These are phyloP conservation scores for Cutaneotrichosporon cutaneum DNA, from an alignment of 1,284 basidiomycete genomes.

Conservation along the genomic window DNA sequence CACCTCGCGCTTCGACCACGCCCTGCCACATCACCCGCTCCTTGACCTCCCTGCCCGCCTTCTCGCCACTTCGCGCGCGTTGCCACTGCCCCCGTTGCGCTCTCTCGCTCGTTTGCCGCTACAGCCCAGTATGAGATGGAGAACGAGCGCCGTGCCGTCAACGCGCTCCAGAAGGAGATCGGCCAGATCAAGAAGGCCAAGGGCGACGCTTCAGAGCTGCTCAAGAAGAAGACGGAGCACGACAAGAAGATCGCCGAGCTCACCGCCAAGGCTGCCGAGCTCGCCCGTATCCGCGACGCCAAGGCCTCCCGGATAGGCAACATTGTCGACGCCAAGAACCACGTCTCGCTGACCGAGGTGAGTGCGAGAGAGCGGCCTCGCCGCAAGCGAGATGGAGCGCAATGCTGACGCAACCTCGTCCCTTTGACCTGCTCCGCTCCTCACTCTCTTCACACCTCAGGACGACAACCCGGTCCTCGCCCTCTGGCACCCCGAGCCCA, in stretches of 20 bases:
- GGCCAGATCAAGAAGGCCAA: constrained; percentile 93
- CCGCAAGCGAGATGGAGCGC: neutral
- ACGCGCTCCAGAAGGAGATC: constrained; percentile 91
- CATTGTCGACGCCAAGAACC: constrained; percentile 82
- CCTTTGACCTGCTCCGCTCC: no score
- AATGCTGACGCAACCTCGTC: constrained; percentile 3
- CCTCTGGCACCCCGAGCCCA: constrained; percentile 83
- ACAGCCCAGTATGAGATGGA: constrained; percentile 83
- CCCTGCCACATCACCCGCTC: neutral
- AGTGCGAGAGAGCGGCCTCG: constrained; percentile 24
- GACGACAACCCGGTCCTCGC: constrained; percentile 83
- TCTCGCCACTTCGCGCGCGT: no score
- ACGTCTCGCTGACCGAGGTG: constrained; percentile 86
- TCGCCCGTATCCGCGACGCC: constrained; percentile 64
- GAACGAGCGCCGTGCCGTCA: constrained; percentile 75
- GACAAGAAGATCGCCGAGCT: constrained; percentile 70
- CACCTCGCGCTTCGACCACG: no score
- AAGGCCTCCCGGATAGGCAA: constrained; percentile 86
- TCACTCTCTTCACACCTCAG: constrained; percentile 46
- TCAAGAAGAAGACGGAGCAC: constrained; percentile 74
- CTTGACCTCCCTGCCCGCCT: neutral
- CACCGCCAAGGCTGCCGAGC: constrained; percentile 73
- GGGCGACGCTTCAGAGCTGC: constrained; percentile 79
- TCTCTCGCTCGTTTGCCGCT: neutral
- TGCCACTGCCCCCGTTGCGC: no score